Percentiles rank a stretch among this genome's conserved stretches.
phyloP scores from a whole-genome alignment of 805 yeast species.

The Candida khao-thaluensis region DNA sequence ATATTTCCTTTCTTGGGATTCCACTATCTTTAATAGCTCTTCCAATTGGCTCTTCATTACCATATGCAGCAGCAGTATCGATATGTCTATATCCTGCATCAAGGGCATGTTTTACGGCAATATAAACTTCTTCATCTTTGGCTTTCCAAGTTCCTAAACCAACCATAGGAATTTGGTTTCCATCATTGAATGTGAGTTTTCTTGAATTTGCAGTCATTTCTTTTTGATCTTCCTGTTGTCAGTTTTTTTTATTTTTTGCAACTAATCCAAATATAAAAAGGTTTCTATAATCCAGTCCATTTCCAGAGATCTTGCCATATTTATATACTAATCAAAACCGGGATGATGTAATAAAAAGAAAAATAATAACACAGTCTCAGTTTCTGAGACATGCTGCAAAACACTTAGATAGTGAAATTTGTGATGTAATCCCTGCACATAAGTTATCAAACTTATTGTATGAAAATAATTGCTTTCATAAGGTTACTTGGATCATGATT shows the following conservation, averaged over 20 bases:
- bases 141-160: conserved; percentile 76
- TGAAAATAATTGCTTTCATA: not conserved
- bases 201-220: conserved; percentile 8
- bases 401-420: not conserved
- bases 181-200: conserved; percentile 50
- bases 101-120: conserved; percentile 57
- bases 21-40: conserved; percentile 53
- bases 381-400: conserved; percentile 6
- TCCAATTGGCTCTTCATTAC: conserved; percentile 67
- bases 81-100: conserved; percentile 70
- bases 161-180: conserved; percentile 57
- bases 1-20: conserved; percentile 61
- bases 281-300: too few species aligned
- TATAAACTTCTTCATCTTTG: conserved; percentile 49
- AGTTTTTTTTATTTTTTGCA: not conserved
- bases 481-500: too few species aligned
- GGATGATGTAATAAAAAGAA: too few species aligned
- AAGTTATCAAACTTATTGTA: not conserved
- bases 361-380: not conserved
- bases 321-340: too few species aligned
- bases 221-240: not conserved
- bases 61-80: conserved; percentile 71
- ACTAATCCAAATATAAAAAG: too few species aligned
- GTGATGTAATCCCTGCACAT: conserved; percentile 6
- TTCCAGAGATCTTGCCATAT: too few species aligned